Base-by-base conservation (phyloP, 2,329 filamentous ascomycete species). In the Diatrype stigma region DNA sequence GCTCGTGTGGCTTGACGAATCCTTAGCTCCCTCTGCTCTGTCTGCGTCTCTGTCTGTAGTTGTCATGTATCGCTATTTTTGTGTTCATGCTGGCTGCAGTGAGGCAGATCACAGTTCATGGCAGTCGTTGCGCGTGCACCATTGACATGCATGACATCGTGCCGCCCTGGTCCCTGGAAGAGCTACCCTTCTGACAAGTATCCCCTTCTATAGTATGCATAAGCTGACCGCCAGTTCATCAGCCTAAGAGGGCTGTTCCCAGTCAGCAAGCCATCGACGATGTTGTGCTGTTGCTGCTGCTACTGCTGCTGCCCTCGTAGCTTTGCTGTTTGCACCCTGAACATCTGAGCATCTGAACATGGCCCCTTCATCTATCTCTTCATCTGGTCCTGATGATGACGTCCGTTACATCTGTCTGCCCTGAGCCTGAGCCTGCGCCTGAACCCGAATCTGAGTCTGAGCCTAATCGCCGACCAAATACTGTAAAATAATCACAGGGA, bases 171-270 rank as follows among this genome's bases (percentile, higher is more conserved):
- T 57, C 57, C 50, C 46, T 59, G 53, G 55, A 55, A 53, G 44
- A 59, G 38, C 49, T 56, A 56, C 59, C 49, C 48, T 45, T 55
- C 53, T 46, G 46, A 28, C 49, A 45, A 53, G 52, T 51, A 52
- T 59, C 53, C 56, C 55, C 48, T 56, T 50, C 54, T 55, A 58
- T 55, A 57, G 59, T 55, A 55, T 65, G 66, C 63, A 67, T 64
- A 51, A 66, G 61, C 65, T 77, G 74, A 77, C 74, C 74, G 74
- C 74, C 73, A 77, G 71, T 77, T 76, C 70, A 70, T 70, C 67
- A 63, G 55, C 57, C 61, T 59, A 56, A 60, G 54, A 61, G 57
- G 52, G 51, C 47, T 58, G 54, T 59, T 64, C 60, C 63, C 60
- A 56, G 59, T 54, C 58, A 57, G 56, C 58, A 56, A 52, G 61